Conservation (phyloP, 2,329 filamentous ascomycete genomes). For the Grosmannia huntii region DNA sequence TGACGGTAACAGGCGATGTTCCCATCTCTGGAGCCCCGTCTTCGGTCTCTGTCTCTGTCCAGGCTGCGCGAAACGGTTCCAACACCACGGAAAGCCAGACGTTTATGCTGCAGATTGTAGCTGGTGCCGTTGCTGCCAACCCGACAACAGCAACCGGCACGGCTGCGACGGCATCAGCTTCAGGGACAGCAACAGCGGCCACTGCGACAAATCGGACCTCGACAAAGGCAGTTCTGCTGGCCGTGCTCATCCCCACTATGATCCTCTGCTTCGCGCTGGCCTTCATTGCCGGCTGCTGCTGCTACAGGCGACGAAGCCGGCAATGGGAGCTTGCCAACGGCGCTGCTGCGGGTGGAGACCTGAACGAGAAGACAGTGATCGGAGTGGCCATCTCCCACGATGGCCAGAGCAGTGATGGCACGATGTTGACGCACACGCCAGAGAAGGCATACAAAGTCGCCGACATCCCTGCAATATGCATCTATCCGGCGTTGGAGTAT, state of each 20-base stretch:
- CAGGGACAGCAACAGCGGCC: not conserved
- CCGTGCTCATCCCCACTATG: slow-evolving; percentile 29
- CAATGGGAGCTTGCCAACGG: slow-evolving; percentile 10
- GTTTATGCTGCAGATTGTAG: slow-evolving; percentile 24
- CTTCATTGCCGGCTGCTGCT: slow-evolving; percentile 15
- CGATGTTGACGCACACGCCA: not conserved
- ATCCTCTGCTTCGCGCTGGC: slow-evolving; percentile 23
- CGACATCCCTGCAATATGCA: not conserved
- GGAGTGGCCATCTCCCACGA: not conserved
- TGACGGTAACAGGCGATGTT: slow-evolving; percentile 27
- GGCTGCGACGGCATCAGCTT: slow-evolving; percentile 1
- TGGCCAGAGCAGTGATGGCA: not conserved
- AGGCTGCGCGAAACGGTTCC: slow-evolving; percentile 21
- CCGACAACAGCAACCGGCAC: slow-evolving; percentile 13
- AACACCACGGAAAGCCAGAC: slow-evolving; percentile 23
- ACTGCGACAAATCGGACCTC: not conserved
- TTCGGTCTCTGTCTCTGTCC: slow-evolving; percentile 15
- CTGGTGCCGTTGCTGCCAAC: slow-evolving; percentile 13
- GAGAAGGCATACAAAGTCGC: not conserved
- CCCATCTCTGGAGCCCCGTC: slow-evolving; percentile 21
- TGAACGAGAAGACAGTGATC: slow-evolving; percentile 1
- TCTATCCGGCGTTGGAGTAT: not conserved
- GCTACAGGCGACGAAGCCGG: slow-evolving; percentile 17
- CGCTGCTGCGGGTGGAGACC: slow-evolving; percentile 13
- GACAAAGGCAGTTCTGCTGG: slow-evolving; percentile 24